Evolutionary conservation across 2,329 filamentous ascomycete genomes (phyloP), one percentile per base, ranked within the genome.

Genomic region (Dothideomycetes sp.): DNA sequence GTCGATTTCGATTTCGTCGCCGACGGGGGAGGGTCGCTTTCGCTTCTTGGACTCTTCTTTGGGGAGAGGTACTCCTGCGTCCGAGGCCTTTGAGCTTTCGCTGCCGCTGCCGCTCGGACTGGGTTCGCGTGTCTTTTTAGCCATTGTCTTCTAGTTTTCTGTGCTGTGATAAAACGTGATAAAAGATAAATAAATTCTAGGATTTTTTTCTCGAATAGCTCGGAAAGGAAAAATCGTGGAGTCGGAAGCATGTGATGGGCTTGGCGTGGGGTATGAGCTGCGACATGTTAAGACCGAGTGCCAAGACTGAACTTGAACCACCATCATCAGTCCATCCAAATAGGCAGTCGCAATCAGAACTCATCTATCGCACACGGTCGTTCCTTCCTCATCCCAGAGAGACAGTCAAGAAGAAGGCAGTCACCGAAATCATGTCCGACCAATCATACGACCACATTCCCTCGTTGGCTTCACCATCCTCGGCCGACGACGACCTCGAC

Each of bases 1-100:
- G 60, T 98, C 85, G 58, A 98, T 87, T 61, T 94, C 86, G 55
- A 98, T 82, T 54, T 88, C 83, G 33, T 80, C 74, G 41, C 73
- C 53, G 22, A 64, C 61, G 41, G 70, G 49, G 25, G 55, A 59
- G 13, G 64, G 64, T 25, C 78, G 67, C 63, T 89, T 91, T 62
- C 84, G 82, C 67, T 93, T 86, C 58, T 74, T 48, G 34, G 30
- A 19, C 7, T 23, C 22, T 30, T 30, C 27, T 8, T 10, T 10
- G 8, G 27, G 16, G 7, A 15, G 5, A 13, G 27, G 16, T 8
- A 6, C 27, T 8, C 11, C 6, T 13, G 6, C 5, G 11, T n/a
- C n/a, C n/a, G 23, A 24, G 11, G 32, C 40, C 4, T 32, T 15
- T 19, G 32, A 34, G 27, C 11, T 15, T 15, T 30, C 27, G 27